Evolutionary conservation across 169 alveolate species (phyloP).

Genomic region (Plasmodium fragile): DNA sequence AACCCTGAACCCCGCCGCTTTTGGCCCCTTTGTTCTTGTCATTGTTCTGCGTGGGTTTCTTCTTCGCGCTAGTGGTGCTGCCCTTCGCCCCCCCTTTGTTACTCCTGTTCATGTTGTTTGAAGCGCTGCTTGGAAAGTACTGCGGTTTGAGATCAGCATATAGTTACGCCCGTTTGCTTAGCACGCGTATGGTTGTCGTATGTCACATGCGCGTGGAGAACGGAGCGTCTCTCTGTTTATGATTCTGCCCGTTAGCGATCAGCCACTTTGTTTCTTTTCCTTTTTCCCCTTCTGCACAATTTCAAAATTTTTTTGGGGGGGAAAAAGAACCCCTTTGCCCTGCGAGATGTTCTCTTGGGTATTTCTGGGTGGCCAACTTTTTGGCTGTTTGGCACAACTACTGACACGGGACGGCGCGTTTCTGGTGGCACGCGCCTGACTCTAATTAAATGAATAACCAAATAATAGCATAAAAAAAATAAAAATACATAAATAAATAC

Average conservation of each 20-base stretch:
- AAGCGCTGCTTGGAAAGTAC: neutral
- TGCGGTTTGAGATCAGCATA: neutral
- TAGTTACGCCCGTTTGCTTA: neutral
- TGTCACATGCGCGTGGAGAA: neutral
- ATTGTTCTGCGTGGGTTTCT: neutral
- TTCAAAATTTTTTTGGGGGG: neutral
- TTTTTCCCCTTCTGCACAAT: constrained; percentile 13
- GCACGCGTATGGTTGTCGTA: neutral
- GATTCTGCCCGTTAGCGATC: neutral
- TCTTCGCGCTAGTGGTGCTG: neutral
- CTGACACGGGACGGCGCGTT: neutral
- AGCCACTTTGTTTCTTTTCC: neutral
- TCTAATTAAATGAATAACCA: neutral
- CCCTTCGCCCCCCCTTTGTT: constrained; percentile 11
- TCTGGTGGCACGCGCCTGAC: neutral
- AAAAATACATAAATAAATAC: constrained; percentile 13
- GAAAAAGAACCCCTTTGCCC: neutral
- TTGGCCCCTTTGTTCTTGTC: neutral
- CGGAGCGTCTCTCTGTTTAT: neutral
- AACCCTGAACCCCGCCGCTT: neutral
- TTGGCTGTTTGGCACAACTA: neutral
- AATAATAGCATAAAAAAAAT: neutral
- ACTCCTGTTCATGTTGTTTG: neutral
- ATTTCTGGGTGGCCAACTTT: neutral
- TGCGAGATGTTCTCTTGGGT: neutral